Base-by-base conservation (phyloP, 1,139 yeast species). In the Blastobotrys malaysiensis region DNA sequence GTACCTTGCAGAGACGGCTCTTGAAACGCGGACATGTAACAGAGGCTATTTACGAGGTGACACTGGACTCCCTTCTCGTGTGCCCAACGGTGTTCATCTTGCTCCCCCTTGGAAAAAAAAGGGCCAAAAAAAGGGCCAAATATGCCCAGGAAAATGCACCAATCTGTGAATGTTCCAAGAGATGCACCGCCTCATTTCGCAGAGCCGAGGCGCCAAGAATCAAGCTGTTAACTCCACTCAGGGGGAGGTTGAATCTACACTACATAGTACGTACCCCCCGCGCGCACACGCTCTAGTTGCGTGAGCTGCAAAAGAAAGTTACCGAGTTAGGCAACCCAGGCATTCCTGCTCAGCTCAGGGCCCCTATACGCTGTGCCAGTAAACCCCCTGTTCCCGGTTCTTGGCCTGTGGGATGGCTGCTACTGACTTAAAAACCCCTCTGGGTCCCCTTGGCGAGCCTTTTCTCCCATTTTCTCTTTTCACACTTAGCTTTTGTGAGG, bases 321-420 rank as follows among this genome's bases (percentile, higher is more conserved):
- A 19, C 45, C 36, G 43, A 16, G 39, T 7, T 13, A 31, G 39
- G 39, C 39, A 31, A 31, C 39, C 39, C 39, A 31, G 39, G 39
- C 39, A 31, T 31, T 31, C 14, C 14, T 46, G n/a, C n/a, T 31
- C 16, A 7, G n/a, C 39, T 31, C 39, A 13, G 39, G 39, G 16
- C 39, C 16, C 39, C 7, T 31, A n/a, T 31, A 31, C 7, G n/a
- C 39, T 13, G 13, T 26, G 5, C 18, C 13, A 7, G 14, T 22
- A 22, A 22, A 22, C 16, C 39, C 39, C 39, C 39, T 31, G 49
- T 45, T 24, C 45, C 27, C 11, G 20, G 39, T 14, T 48, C 24
- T 13, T 48, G 50, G 50, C 50, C 26, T 9, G 43, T 16, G 45
- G 16, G 39, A 13, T 5, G 39, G 16, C 49, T 18, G 39, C 39